Evolutionary conservation across 139 green algal species (phyloP).

Genomic region (Chlorella ohadii): DNA sequence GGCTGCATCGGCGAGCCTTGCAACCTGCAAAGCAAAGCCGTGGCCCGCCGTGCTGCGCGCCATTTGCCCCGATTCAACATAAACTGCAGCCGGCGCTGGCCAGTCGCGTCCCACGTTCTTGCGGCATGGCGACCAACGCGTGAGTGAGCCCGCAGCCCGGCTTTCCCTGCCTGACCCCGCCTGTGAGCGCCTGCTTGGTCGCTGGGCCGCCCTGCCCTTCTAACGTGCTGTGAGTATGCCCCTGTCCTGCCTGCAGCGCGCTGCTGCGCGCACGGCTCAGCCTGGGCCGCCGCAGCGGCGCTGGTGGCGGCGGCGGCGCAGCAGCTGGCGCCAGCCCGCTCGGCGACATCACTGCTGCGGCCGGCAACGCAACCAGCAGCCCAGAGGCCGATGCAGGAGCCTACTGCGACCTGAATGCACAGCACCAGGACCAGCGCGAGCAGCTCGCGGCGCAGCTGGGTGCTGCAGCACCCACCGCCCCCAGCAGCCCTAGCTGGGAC

Average conservation of each 20-base stretch:
- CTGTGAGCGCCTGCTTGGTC: neutral
- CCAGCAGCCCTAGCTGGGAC: too few relatives aligned
- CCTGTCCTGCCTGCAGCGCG: too few relatives aligned
- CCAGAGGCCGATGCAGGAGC: neutral
- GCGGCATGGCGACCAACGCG: neutral
- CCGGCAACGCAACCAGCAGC: neutral
- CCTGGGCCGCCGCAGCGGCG: neutral
- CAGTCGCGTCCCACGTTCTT: neutral
- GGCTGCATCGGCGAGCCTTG: too few relatives aligned
- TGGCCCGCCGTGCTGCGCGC: too few relatives aligned
- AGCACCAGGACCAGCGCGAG: neutral
- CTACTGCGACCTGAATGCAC: neutral
- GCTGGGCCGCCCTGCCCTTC: too few relatives aligned
- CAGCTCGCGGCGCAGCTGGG: neutral
- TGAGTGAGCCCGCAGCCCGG: neutral
- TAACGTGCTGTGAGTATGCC: too few relatives aligned
- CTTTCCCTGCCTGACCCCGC: neutral
- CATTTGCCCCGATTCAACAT: neutral
- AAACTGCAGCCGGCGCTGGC: neutral
- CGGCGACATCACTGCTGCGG: constrained; percentile 1
- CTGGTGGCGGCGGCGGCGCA: neutral
- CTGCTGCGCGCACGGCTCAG: neutral
- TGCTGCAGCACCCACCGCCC: too few relatives aligned
- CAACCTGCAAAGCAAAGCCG: too few relatives aligned
- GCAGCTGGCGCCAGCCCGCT: neutral